Percentiles rank a stretch among this genome's conserved stretches.
Evolutionary conservation across 2,329 filamentous ascomycete species (phyloP).

Genomic region (Alternaria gansuensis): DNA sequence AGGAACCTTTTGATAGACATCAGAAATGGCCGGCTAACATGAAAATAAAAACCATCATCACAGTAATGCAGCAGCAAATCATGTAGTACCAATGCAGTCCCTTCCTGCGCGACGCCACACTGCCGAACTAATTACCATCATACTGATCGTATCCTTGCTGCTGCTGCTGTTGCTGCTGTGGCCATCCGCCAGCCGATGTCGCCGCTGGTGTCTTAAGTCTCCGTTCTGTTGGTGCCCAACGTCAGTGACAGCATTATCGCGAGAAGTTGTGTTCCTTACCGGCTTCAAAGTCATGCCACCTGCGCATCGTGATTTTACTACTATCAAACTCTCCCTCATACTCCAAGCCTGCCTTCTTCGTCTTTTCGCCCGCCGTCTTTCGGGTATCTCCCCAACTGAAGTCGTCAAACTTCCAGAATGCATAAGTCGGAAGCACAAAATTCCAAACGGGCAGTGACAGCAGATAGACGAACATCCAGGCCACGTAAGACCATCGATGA

Average conservation of each 20-base stretch:
- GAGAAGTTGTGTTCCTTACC: constrained; percentile 56
- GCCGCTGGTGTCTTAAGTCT: constrained; percentile 52
- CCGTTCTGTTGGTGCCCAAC: constrained; percentile 50
- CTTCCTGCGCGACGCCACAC: constrained; percentile 42
- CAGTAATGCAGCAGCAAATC: constrained; percentile 44
- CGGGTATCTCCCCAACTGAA: constrained; percentile 99
- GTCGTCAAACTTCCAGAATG: constrained; percentile 99
- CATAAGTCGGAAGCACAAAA: constrained; percentile 90
- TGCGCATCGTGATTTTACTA: constrained; percentile 99
- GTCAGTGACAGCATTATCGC: constrained; percentile 41
- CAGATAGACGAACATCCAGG: constrained; percentile 98
- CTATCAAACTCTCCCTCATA: constrained; percentile 97
- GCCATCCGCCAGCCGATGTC: constrained; percentile 49
- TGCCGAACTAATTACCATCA: constrained; percentile 51
- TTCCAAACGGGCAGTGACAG: constrained; percentile 96
- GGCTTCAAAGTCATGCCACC: constrained; percentile 92
- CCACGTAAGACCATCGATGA: constrained; percentile 88
- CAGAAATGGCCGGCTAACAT: constrained; percentile 18
- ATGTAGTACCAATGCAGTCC: constrained; percentile 39
- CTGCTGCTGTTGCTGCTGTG: constrained; percentile 46
- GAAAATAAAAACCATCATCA: constrained; percentile 11
- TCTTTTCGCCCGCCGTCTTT: constrained; percentile 90
- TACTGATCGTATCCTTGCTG: constrained; percentile 53
- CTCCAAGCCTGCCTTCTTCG: constrained; percentile 85
- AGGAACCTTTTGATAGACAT: constrained; percentile 8